Evolutionary conservation across 2,329 filamentous ascomycete species (phyloP).

Genomic region (Fusarium poae): DNA sequence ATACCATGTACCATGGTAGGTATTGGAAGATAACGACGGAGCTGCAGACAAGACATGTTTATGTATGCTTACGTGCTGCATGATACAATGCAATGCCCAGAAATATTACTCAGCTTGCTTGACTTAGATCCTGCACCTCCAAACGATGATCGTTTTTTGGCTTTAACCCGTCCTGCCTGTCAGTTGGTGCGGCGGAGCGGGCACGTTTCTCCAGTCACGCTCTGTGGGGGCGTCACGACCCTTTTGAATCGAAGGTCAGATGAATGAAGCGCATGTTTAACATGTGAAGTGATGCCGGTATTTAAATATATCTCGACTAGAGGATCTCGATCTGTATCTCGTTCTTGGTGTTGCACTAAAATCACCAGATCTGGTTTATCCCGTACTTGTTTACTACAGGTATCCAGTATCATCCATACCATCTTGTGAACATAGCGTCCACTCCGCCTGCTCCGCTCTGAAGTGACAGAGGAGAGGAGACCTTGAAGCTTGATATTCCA

Average conservation of each 20-base stretch:
- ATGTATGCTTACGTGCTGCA: background rate
- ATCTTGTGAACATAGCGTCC: constrained; percentile 11
- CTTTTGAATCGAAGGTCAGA: constrained; percentile 27
- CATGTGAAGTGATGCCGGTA: constrained; percentile 30
- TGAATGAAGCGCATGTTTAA: constrained; percentile 33
- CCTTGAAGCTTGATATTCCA: constrained; percentile 30
- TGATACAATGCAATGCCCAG: background rate
- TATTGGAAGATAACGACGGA: background rate
- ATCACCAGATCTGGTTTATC: background rate
- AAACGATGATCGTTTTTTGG: constrained; percentile 1
- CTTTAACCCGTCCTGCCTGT: constrained; percentile 2
- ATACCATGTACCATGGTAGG: too few relatives aligned
- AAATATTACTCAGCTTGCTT: background rate
- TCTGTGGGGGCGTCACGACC: constrained; percentile 37
- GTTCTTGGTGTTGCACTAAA: background rate
- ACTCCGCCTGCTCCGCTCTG: constrained; percentile 9
- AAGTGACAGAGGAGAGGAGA: constrained; percentile 8
- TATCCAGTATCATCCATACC: background rate
- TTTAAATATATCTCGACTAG: constrained; percentile 17
- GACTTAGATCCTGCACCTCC: constrained; percentile 12
- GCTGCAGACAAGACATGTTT: background rate
- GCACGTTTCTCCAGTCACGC: constrained; percentile 36
- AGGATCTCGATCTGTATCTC: constrained; percentile 30
- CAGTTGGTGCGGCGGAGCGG: constrained; percentile 25
- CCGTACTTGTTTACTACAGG: background rate